Conservation (phyloP, 75 land plant species). For the Adiantum capillusveneris region DNA sequence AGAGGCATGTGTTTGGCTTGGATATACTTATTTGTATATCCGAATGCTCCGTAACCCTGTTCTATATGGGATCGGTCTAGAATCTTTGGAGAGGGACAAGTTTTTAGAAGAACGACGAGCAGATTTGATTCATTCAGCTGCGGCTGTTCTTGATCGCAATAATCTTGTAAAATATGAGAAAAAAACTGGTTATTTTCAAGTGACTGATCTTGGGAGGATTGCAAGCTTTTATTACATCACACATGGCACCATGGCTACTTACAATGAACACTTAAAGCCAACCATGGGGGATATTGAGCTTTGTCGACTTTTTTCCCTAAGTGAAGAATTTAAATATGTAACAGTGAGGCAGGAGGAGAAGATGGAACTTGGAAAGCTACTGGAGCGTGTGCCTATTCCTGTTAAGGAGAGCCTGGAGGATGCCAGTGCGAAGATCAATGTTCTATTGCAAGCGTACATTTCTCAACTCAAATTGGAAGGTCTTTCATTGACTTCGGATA, state of each 20-base stretch:
- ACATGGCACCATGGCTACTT: constrained; percentile 87
- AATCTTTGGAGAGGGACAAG: constrained; percentile 47
- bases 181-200: constrained; percentile 92
- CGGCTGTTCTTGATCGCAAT: constrained; percentile 71
- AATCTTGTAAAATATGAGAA: constrained; percentile 85
- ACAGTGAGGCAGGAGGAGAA: constrained; percentile 93
- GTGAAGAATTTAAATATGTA: constrained; percentile 95
- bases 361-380: constrained; percentile 84
- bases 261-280: constrained; percentile 89
- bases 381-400: constrained; percentile 91
- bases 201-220: constrained; percentile 86
- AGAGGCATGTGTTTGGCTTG: constrained; percentile 87
- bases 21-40: constrained; percentile 77
- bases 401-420: constrained; percentile 86
- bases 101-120: constrained; percentile 78
- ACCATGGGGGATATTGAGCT: constrained; percentile 95
- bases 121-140: constrained; percentile 94
- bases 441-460: constrained; percentile 81
- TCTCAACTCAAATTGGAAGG: constrained; percentile 87
- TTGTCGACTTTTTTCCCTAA: constrained; percentile 79
- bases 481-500: constrained; percentile 82
- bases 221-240: constrained; percentile 90
- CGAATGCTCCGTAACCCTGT: constrained; percentile 85
- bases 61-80: constrained; percentile 67
- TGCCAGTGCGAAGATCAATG: constrained; percentile 92